Evolutionary conservation across 352 stramenopile genomes (phyloP).

Genomic region (Globisporangium solare): DNA sequence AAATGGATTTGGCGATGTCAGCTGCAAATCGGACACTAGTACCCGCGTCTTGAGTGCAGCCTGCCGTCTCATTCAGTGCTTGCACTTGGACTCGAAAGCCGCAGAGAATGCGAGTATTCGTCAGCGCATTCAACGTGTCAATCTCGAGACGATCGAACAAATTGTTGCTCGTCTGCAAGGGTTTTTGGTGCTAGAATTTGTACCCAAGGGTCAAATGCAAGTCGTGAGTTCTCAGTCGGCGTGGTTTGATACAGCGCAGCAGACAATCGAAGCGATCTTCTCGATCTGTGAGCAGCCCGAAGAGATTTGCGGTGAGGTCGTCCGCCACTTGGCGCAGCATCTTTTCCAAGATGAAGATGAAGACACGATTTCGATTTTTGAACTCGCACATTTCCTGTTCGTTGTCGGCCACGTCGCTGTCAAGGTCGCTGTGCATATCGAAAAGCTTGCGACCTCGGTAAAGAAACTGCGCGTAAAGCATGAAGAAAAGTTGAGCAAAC

Average conservation of each 20-base stretch:
- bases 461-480: slow-evolving; percentile 85
- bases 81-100: slow-evolving; percentile 50
- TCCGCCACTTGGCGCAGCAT: slow-evolving; percentile 54
- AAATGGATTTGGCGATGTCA: slow-evolving; percentile 54
- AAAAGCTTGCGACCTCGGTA: slow-evolving; percentile 81
- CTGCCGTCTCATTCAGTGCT: slow-evolving; percentile 57
- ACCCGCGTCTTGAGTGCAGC: slow-evolving; percentile 57
- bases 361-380: slow-evolving; percentile 58
- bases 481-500: slow-evolving; percentile 55
- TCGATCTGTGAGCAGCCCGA: slow-evolving; percentile 88
- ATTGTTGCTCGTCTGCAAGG: slow-evolving; percentile 87
- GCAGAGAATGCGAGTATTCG: slow-evolving; percentile 30
- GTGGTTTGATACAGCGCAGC: slow-evolving; percentile 92
- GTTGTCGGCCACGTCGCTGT: slow-evolving; percentile 94
- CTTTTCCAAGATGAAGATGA: slow-evolving; percentile 55
- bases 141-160: slow-evolving; percentile 83
- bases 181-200: slow-evolving; percentile 86
- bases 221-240: slow-evolving; percentile 38
- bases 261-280: slow-evolving; percentile 92
- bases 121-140: slow-evolving; percentile 60
- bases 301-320: slow-evolving; percentile 66
- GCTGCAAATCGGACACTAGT: slow-evolving; percentile 38
- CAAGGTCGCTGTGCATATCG: slow-evolving; percentile 92
- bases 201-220: slow-evolving; percentile 52
- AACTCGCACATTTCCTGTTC: slow-evolving; percentile 94